Conservation (phyloP, 805 yeast species). For the Komagataella ulmi region DNA sequence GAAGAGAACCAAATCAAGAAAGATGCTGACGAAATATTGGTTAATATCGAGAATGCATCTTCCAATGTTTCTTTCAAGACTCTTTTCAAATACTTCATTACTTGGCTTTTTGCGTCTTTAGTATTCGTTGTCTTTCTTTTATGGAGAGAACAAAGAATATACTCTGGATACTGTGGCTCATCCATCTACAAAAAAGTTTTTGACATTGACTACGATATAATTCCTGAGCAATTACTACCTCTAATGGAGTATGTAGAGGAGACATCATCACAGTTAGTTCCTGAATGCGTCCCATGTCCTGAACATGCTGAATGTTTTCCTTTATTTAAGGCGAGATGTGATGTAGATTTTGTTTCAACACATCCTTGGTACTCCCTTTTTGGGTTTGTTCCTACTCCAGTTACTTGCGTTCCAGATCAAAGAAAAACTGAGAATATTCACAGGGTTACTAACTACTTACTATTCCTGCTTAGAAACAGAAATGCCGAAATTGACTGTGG, state of each 20-base stretch:
- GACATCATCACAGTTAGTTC: slow-evolving; percentile 30
- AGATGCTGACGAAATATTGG: slow-evolving; percentile 1
- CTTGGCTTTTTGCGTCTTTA: not conserved
- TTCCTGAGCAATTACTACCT: slow-evolving; percentile 6
- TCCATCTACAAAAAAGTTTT: slow-evolving; percentile 30
- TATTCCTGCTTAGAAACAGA: slow-evolving; percentile 50
- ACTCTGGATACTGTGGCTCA: slow-evolving; percentile 66
- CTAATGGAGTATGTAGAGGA: slow-evolving; percentile 25
- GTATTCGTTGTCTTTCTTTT: not conserved
- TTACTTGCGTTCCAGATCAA: slow-evolving; percentile 63
- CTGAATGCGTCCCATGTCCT: slow-evolving; percentile 70
- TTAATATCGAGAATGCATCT: slow-evolving; percentile 1
- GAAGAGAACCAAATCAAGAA: slow-evolving; percentile 4
- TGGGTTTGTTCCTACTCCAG: slow-evolving; percentile 48
- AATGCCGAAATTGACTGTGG: slow-evolving; percentile 42
- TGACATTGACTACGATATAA: slow-evolving; percentile 4
- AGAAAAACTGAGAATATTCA: slow-evolving; percentile 54
- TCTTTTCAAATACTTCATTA: slow-evolving; percentile 1
- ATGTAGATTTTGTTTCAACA: slow-evolving; percentile 42
- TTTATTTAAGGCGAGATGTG: slow-evolving; percentile 49
- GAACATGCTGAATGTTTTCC: slow-evolving; percentile 64
- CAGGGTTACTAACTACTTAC: slow-evolving; percentile 52
- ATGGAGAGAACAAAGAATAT: slow-evolving; percentile 39
- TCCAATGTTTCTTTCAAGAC: slow-evolving; percentile 1
- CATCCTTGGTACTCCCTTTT: slow-evolving; percentile 41